Conservation (phyloP, 176 grass and related monocot species). For the Ananas comosus region DNA sequence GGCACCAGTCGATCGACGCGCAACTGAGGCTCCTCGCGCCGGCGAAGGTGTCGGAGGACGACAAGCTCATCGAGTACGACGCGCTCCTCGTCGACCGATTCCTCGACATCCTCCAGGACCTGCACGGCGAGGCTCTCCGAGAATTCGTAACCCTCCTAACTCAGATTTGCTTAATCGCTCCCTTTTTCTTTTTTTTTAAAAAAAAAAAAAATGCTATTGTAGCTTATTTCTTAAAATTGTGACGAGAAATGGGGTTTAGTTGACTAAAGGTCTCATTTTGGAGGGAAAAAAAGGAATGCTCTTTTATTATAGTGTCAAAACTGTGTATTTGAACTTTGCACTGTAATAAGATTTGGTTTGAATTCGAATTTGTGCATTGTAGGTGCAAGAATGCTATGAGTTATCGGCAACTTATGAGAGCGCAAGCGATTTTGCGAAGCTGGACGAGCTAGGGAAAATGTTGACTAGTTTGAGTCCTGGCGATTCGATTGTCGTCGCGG, state of each 20-base stretch:
- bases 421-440: constrained; percentile 41
- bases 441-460: constrained; percentile 73
- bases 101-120: constrained; percentile 36
- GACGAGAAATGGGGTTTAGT: neutral
- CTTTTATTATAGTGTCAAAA: too few relatives aligned
- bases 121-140: constrained; percentile 32
- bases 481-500: constrained; percentile 67
- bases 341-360: neutral
- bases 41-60: constrained; percentile 44
- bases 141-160: constrained; percentile 23
- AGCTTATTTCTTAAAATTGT: neutral
- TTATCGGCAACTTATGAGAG: constrained; percentile 86
- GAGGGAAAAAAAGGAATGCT: too few relatives aligned
- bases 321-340: neutral
- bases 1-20: constrained; percentile 32
- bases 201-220: neutral
- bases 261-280: neutral
- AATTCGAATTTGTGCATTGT: neutral
- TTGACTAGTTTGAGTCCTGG: constrained; percentile 57
- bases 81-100: constrained; percentile 40
- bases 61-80: constrained; percentile 44
- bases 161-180: neutral
- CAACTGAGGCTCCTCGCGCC: constrained; percentile 41
- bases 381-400: constrained; percentile 99
- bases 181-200: constrained; percentile 12